Percentiles rank a stretch among this genome's conserved stretches.
phyloP scores from a whole-genome alignment of 257 asterid genomes.

The Petunia axillaris region DNA sequence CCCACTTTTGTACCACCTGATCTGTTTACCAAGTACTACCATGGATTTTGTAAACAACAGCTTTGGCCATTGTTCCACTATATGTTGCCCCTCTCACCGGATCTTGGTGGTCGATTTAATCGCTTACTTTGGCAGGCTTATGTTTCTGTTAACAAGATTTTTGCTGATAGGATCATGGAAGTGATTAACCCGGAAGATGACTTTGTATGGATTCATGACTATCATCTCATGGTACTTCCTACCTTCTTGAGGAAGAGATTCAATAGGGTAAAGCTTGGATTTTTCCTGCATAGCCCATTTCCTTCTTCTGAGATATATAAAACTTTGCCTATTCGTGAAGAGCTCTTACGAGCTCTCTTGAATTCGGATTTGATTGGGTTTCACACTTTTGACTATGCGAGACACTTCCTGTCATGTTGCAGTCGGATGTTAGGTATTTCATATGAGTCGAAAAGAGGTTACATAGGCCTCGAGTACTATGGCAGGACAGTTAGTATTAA shows the following conservation, averaged over 20 bases:
- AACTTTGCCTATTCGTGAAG: slow-evolving; percentile 81
- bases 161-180: slow-evolving; percentile 90
- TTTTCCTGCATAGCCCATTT: slow-evolving; percentile 83
- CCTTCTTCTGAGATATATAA: slow-evolving; percentile 86
- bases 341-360: slow-evolving; percentile 68
- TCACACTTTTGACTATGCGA: slow-evolving; percentile 85
- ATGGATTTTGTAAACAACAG: slow-evolving; percentile 87
- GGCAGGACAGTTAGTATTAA: slow-evolving; percentile 89
- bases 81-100: slow-evolving; percentile 84
- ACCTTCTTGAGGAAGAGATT: slow-evolving; percentile 89
- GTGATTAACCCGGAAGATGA: slow-evolving; percentile 91
- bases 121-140: slow-evolving; percentile 86
- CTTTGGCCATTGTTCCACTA: slow-evolving; percentile 90
- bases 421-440: slow-evolving; percentile 85
- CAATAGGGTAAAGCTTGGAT: slow-evolving; percentile 83
- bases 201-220: slow-evolving; percentile 87
- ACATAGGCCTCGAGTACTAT: slow-evolving; percentile 85
- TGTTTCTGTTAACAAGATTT: slow-evolving; percentile 85
- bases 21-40: slow-evolving; percentile 64
- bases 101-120: slow-evolving; percentile 81
- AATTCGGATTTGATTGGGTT: slow-evolving; percentile 88
- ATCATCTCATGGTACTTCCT: slow-evolving; percentile 84
- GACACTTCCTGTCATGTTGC: slow-evolving; percentile 90
- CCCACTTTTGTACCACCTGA: slow-evolving; percentile 85
- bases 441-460: slow-evolving; percentile 88